phyloP scores from a whole-genome alignment of 2,329 filamentous ascomycete genomes.

The Sordariomycetes sp. region DNA sequence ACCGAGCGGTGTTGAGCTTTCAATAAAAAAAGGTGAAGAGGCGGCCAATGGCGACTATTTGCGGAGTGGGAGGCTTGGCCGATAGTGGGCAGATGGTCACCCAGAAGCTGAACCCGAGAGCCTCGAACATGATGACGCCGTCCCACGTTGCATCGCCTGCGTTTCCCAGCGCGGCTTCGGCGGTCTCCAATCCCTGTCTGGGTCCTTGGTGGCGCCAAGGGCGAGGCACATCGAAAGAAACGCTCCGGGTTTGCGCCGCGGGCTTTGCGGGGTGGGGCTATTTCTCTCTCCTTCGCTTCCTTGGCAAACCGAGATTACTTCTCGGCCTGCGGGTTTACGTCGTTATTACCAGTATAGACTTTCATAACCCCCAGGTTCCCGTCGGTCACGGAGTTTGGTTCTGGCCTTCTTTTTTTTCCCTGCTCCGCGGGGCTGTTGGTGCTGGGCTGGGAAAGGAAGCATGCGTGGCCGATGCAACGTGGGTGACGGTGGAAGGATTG shows the following conservation, averaged over 20 bases:
- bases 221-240: not conserved
- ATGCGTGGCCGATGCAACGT: not conserved
- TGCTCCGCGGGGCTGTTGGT: not conserved
- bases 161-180: not conserved
- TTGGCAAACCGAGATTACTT: no score
- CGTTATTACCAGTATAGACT: not conserved
- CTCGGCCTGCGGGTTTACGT: not conserved
- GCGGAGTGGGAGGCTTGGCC: not conserved
- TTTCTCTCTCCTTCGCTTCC: no score
- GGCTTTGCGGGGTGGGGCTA: no score
- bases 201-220: not conserved
- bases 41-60: not conserved
- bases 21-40: not conserved
- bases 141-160: constrained; percentile 1
- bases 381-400: not conserved
- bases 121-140: constrained; percentile 2
- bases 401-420: not conserved
- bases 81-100: constrained; percentile 3
- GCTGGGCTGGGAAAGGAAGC: not conserved
- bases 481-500: not conserved
- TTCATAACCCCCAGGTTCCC: not conserved
- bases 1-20: no score
- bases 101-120: not conserved
- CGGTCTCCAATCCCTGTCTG: not conserved
- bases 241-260: no score